Evolutionary conservation across 495 filamentous ascomycete species (phyloP).

Genomic region (Penicillium cinerascens): DNA sequence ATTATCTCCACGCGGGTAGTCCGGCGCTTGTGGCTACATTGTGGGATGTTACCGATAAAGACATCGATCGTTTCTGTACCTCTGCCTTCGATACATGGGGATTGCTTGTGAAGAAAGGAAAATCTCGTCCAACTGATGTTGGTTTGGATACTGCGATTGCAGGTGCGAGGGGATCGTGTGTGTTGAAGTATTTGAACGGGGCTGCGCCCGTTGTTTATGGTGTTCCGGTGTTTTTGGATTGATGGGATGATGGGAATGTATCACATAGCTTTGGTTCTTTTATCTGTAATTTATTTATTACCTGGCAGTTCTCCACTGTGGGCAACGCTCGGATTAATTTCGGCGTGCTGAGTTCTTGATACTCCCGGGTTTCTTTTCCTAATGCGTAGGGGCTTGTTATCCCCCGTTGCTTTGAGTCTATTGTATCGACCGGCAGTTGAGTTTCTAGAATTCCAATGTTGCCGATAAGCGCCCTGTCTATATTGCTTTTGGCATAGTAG

Average conservation of each 20-base stretch:
- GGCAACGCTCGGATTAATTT: constrained; percentile 15
- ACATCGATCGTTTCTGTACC: constrained; percentile 87
- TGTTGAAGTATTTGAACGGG: constrained; percentile 85
- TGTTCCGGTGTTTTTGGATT: constrained; percentile 76
- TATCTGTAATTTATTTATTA: not conserved
- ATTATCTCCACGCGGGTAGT: constrained; percentile 81
- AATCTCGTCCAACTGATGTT: constrained; percentile 13
- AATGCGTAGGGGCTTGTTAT: not conserved
- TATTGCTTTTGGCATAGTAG: too few species aligned
- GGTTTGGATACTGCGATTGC: constrained; percentile 76
- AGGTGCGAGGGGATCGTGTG: constrained; percentile 66
- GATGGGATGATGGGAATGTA: constrained; percentile 1
- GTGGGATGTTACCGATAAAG: constrained; percentile 97
- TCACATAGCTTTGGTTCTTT: not conserved
- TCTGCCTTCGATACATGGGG: constrained; percentile 82
- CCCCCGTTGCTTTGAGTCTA: not conserved
- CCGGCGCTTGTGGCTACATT: constrained; percentile 83
- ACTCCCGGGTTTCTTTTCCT: not conserved
- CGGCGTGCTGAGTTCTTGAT: constrained; percentile 1
- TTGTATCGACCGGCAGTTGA: not conserved
- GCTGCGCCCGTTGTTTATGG: constrained; percentile 93
- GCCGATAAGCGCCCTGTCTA: too few species aligned
- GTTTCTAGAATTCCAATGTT: not conserved
- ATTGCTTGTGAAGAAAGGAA: constrained; percentile 45
- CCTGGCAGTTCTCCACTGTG: constrained; percentile 14